These are phyloP conservation scores for Dysphania ambrosioides DNA, from an alignment of 148 eudicot genomes.

Conservation along the genomic window DNA sequence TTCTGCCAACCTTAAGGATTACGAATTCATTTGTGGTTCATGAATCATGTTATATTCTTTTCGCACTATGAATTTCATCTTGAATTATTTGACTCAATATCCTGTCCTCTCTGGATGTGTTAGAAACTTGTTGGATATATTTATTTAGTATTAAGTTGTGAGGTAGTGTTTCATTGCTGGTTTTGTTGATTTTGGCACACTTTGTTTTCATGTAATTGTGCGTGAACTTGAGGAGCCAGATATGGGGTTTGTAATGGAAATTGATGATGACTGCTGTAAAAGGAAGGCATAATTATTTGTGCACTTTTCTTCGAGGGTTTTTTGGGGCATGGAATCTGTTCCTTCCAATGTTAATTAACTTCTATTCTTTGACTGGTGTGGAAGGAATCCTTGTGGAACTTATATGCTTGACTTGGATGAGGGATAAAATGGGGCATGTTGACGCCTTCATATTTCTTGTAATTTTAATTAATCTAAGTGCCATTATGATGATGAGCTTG, in stretches of 20 bases:
- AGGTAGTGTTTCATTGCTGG: neutral
- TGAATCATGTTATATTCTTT: neutral
- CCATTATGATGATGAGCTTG: neutral
- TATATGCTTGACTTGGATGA: neutral
- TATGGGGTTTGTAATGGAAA: neutral
- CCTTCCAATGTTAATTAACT: neutral
- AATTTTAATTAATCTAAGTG: neutral
- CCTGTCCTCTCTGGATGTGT: no score
- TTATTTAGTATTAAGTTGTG: neutral
- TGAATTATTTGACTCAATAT: no score
- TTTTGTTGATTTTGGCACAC: neutral
- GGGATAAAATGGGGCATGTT: conserved; percentile 4
- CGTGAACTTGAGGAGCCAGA: neutral
- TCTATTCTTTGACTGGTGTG: neutral
- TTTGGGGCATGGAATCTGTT: neutral
- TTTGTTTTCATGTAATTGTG: neutral
- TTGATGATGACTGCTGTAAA: conserved; percentile 3
- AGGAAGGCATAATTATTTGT: neutral
- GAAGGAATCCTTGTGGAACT: conserved; percentile 13
- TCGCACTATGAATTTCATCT: neutral
- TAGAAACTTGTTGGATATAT: neutral
- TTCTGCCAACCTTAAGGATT: no score
- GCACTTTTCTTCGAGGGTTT: neutral
- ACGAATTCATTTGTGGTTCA: neutral
- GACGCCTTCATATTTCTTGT: no score